Base-by-base conservation (phyloP, 257 asterid species). In the Solanum dulcamara region DNA sequence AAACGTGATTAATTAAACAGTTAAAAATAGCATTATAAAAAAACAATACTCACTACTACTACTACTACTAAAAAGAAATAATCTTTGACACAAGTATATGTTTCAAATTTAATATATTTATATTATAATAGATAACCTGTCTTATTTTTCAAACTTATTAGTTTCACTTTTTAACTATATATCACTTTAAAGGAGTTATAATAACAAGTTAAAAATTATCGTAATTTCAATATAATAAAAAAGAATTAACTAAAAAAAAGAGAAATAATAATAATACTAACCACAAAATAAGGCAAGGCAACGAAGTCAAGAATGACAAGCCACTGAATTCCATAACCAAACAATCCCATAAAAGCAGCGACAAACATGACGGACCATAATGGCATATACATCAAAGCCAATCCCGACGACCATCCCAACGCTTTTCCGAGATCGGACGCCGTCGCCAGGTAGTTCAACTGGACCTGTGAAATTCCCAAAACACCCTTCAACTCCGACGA, bases 351-450 rank as follows among this genome's bases (percentile, higher is more conserved):
- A 64, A 44, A 86, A 83, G 98, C 97, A 38, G 98, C 97, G 18
- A 87, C 68, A 88, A 94, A 92, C 94, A 94, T 89, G 74, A 92
- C 97, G 67, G 89, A 90, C 98, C 93, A 91, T 50, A 94, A 86
- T 33, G 97, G 99, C 85, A 94, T 53, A 81, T 88, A 88, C 89
- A 90, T 87, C 57, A 96, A 84, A 68, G 98, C 97, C 88, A 96
- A 85, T 0, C 99, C 99, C 1, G 99, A 94, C 13, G 97, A 96
- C 99, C 99, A 94, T 0, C 99, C 99, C 10, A 96, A 74, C 57
- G 92, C 93, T 88, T 96, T 96, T 1, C 99, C 99, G 13, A 96
- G 88, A 89, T 96, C 99, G 12, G 99, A 96, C 68, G 99, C 98
- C 33, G 98, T 94, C 20, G 99, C 98, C 0, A 96, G 92, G 26